Evolutionary conservation across 495 filamentous ascomycete genomes (phyloP), one percentile per base, ranked within the genome.

Genomic region (Xylaria curta): DNA sequence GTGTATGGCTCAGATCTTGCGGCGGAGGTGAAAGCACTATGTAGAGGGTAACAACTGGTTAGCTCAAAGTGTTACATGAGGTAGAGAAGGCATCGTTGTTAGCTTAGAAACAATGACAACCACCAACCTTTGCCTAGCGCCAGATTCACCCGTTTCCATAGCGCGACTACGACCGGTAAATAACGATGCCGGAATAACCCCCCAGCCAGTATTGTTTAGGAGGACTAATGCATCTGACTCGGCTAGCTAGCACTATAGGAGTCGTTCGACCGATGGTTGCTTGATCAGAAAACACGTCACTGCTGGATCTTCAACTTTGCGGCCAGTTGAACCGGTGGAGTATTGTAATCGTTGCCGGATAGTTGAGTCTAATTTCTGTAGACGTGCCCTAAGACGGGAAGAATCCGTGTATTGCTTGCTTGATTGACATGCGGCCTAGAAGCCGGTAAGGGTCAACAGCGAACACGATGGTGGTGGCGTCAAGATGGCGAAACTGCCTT

Each of bases 61-160:
- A 80, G 76, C 77, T 72, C n/a, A 71, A 26, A 38, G 44, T 44
- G 31, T n/a, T 19, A 38, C 44, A 63, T 40, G 33, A 61, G 31
- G 46, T 54, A 47, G 42, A 58, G 36, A 69, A 54, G 40, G 51
- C 21, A n/a, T 66, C 21, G 49, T 9, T 54, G 21, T 46, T 71
- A 71, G 74, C 74, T 65, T 59, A 17, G 60, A 33, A 17, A 54
- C 12, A 70, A 56, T 66, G 51, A 73, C 69, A 73, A 78, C 36
- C 77, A 81, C 83, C 74, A 77, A 87, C 85, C 85, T 87, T 83
- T 84, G 81, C 78, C 83, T 84, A 78, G 78, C 76, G 72, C 81
- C 80, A 79, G 78, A 78, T 73, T 83, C 84, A 75, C 82, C 85
- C 82, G 78, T 80, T 83, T 86, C 85, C 85, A 87, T 87, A 83